Percentiles rank a stretch among this genome's conserved stretches.
Evolutionary conservation across 1,284 basidiomycete genomes (phyloP).

Genomic region (Heliocybe sulcata): DNA sequence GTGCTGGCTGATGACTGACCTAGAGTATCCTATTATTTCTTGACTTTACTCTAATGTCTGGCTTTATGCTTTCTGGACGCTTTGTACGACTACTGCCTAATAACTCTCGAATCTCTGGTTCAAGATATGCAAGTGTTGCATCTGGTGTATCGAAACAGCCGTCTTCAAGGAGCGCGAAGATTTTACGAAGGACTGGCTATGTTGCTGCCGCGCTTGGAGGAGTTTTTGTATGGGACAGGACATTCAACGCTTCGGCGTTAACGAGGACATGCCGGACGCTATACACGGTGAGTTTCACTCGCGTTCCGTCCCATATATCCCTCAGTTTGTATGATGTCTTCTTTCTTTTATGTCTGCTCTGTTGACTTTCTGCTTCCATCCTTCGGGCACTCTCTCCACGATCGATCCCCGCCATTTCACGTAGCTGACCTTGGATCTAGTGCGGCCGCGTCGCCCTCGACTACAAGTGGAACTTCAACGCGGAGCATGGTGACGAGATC

Average conservation of each 20-base stretch:
- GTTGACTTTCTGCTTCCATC: too few relatives aligned
- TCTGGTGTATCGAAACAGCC: too few relatives aligned
- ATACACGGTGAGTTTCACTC: conserved; percentile 42
- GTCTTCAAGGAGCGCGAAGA: background rate
- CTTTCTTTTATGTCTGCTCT: too few relatives aligned
- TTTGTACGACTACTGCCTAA: too few relatives aligned
- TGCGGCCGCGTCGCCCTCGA: conserved; percentile 63
- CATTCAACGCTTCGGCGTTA: conserved; percentile 64
- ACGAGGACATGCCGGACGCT: conserved; percentile 58
- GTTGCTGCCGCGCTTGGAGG: conserved; percentile 30
- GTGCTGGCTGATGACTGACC: too few relatives aligned
- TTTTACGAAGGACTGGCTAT: conserved; percentile 16
- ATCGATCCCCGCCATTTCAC: background rate
- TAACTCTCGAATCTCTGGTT: too few relatives aligned
- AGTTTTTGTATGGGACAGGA: conserved; percentile 45
- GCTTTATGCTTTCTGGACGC: too few relatives aligned
- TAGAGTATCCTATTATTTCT: too few relatives aligned
- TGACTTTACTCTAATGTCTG: too few relatives aligned
- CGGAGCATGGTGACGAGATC: conserved; percentile 59
- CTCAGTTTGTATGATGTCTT: background rate
- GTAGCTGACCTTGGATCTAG: conserved; percentile 21
- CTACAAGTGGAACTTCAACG: conserved; percentile 81
- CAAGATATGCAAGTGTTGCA: too few relatives aligned
- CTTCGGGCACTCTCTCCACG: too few relatives aligned
- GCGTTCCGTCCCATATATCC: background rate